These are phyloP conservation scores for Kodamaea sp. DNA, from an alignment of 1,139 yeast species.

Conservation along the genomic window DNA sequence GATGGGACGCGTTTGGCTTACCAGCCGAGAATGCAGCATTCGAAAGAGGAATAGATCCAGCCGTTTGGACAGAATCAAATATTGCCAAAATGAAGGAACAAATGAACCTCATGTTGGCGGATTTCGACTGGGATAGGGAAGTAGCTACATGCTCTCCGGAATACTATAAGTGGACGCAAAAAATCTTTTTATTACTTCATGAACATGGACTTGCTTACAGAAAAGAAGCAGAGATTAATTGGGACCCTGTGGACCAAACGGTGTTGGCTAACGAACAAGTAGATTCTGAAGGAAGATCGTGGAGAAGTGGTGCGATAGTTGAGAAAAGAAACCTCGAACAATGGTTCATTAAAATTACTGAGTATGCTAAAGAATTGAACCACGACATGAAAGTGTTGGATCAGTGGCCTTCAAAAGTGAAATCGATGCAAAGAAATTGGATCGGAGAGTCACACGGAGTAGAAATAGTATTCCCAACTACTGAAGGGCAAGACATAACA, in stretches of 20 bases:
- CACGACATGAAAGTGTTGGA: conserved; percentile 59
- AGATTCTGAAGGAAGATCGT: conserved; percentile 83
- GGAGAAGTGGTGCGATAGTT: conserved; percentile 96
- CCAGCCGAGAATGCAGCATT: conserved; percentile 99
- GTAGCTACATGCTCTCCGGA: conserved; percentile 85
- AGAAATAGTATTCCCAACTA: conserved; percentile 51
- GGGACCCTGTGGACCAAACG: conserved; percentile 96
- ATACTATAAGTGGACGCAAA: conserved; percentile 91
- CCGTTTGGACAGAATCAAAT: conserved; percentile 77
- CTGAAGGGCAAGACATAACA: conserved; percentile 25
- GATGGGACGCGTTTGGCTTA: conserved; percentile 98
- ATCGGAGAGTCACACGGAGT: conserved; percentile 89
- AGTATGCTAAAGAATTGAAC: conserved; percentile 67
- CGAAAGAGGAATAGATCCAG: conserved; percentile 78
- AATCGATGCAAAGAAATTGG: conserved; percentile 91
- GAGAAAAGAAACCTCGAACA: conserved; percentile 80
- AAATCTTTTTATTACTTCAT: conserved; percentile 69
- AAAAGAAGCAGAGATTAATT: conserved; percentile 84
- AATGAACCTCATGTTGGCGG: conserved; percentile 74
- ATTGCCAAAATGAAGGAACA: conserved; percentile 83
- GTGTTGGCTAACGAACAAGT: conserved; percentile 97
- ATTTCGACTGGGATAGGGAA: conserved; percentile 94
- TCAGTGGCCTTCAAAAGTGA: conserved; percentile 88
- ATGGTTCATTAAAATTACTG: conserved; percentile 91
- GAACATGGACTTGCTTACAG: conserved; percentile 83